These are phyloP conservation scores for Edaphochlamys debaryana DNA, from an alignment of 139 green algal genomes.

Conservation along the genomic window DNA sequence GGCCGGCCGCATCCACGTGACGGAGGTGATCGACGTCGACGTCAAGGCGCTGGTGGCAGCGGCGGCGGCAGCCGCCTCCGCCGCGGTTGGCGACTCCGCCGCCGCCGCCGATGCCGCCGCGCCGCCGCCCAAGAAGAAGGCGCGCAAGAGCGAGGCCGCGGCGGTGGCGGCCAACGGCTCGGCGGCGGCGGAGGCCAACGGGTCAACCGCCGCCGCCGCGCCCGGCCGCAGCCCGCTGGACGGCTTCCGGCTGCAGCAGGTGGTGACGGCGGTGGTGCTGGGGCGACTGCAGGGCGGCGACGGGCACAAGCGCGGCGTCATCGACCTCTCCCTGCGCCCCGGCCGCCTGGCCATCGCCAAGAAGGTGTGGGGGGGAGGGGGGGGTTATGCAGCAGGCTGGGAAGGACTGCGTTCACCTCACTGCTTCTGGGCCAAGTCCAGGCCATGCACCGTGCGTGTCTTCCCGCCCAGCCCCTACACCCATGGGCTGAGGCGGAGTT, in stretches of 20 bases:
- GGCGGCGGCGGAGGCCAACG: no score
- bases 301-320: conserved; percentile 44
- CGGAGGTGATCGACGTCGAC: conserved; percentile 56
- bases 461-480: conserved; percentile 35
- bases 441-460: no score
- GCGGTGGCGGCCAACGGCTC: background rate
- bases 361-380: conserved; percentile 7
- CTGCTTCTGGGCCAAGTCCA: no score
- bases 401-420: background rate
- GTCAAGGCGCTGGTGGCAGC: conserved; percentile 13
- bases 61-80: background rate
- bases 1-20: conserved; percentile 69
- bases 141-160: conserved; percentile 4
- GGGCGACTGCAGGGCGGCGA: conserved; percentile 38
- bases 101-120: background rate
- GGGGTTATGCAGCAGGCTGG: no score
- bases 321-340: conserved; percentile 57
- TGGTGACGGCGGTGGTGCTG: conserved; percentile 65
- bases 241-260: conserved; percentile 49
- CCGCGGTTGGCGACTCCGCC: background rate
- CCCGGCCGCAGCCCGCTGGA: conserved; percentile 35
- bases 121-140: conserved; percentile 15
- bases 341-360: background rate
- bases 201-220: background rate
- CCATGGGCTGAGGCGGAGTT: conserved; percentile 33